Conservation (phyloP, 129 eudicot genomes). For the Calendula officinalis region DNA sequence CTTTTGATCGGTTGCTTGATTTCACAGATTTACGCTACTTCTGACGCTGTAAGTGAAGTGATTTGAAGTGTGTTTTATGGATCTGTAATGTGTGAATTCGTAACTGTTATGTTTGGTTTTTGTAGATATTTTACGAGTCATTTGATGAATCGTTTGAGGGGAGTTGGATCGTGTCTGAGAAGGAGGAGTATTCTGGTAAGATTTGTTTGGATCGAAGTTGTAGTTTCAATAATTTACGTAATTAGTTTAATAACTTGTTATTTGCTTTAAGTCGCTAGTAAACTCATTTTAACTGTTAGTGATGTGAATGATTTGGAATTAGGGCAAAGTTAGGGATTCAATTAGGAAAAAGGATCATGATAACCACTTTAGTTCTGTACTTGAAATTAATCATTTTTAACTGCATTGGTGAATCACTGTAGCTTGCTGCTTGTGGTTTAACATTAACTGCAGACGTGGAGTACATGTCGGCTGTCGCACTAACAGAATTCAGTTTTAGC, state of each 20-base stretch:
- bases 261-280: no score
- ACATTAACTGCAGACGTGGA: no score
- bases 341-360: not conserved
- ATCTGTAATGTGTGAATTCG: conserved; percentile 29
- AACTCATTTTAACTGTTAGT: not conserved
- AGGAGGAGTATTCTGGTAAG: conserved; percentile 72
- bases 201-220: conserved; percentile 6
- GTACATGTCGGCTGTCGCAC: no score
- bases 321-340: not conserved
- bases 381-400: not conserved
- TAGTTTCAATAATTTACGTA: not conserved
- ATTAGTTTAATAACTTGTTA: not conserved
- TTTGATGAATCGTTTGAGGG: conserved; percentile 81
- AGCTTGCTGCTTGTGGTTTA: no score
- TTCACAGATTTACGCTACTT: conserved; percentile 61
- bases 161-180: conserved; percentile 88
- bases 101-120: conserved; percentile 12
- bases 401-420: no score
- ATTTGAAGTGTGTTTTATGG: conserved; percentile 8
- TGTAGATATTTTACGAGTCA: conserved; percentile 68
- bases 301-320: not conserved
- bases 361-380: not conserved
- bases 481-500: no score
- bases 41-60: conserved; percentile 54
- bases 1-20: conserved; percentile 48